A percentile compares a stretch with the other conserved stretches of the same genome.
Conservation (phyloP, 352 stramenopile species). For the Discostella stelligera region DNA sequence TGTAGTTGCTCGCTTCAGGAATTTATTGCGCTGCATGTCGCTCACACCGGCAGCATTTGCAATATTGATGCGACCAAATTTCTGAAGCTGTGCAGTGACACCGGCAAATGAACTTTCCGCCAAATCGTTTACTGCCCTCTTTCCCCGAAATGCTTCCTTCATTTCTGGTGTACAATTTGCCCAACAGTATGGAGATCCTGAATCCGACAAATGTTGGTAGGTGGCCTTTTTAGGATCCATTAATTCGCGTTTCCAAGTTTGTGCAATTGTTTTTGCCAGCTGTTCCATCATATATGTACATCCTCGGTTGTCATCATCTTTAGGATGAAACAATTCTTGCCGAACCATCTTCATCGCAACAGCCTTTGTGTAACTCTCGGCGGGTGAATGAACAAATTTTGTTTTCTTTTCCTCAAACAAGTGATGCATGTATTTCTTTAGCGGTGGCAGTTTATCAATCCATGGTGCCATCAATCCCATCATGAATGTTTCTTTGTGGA, state of each 20-base stretch:
- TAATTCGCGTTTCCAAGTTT: slow-evolving; percentile 17
- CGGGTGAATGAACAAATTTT: neutral
- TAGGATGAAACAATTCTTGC: slow-evolving; percentile 13
- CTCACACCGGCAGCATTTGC: slow-evolving; percentile 24
- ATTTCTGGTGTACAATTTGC: slow-evolving; percentile 17
- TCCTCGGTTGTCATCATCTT: slow-evolving; percentile 14
- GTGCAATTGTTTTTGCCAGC: neutral
- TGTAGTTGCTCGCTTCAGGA: slow-evolving; percentile 14
- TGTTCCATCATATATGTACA: slow-evolving; percentile 14
- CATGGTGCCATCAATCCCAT: slow-evolving; percentile 26
- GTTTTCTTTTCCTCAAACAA: slow-evolving; percentile 22
- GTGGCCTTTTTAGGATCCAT: slow-evolving; percentile 21
- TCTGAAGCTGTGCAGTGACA: slow-evolving; percentile 23
- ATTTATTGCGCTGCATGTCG: slow-evolving; percentile 18
- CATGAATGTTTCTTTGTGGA: slow-evolving; percentile 21
- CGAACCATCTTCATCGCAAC: slow-evolving; percentile 13
- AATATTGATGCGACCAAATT: slow-evolving; percentile 29
- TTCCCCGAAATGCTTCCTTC: slow-evolving; percentile 20
- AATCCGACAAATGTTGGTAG: slow-evolving; percentile 19
- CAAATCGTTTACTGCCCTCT: slow-evolving; percentile 27
- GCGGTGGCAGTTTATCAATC: slow-evolving; percentile 12
- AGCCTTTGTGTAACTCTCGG: slow-evolving; percentile 5
- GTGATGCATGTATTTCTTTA: slow-evolving; percentile 17
- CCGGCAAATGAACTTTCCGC: slow-evolving; percentile 28
- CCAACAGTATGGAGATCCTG: slow-evolving; percentile 17